Conservation (phyloP, 1,284 basidiomycete genomes). For the Takashimella koratensis region DNA sequence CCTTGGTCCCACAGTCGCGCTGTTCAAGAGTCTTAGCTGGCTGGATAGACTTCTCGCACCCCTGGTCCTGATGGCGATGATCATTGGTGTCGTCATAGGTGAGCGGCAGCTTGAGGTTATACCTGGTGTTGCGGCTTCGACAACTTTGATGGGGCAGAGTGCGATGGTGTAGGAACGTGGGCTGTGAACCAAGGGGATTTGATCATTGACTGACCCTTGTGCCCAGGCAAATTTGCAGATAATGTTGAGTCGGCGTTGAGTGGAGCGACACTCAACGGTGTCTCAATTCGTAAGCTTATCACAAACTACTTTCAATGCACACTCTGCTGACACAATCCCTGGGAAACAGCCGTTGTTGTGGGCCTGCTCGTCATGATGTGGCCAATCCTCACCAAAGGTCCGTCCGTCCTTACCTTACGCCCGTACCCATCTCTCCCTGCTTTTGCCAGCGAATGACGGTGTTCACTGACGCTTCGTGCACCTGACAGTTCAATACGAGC, state of each 20-base stretch:
- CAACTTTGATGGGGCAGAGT: no score
- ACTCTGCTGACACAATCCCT: not conserved
- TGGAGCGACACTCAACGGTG: constrained; percentile 36
- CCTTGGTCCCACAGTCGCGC: constrained; percentile 8
- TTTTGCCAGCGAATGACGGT: no score
- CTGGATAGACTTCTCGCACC: constrained; percentile 69
- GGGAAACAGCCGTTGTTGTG: constrained; percentile 68
- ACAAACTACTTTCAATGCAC: not conserved
- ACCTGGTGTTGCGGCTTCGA: no score
- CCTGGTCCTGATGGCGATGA: constrained; percentile 71
- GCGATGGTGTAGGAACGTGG: no score
- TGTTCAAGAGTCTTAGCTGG: constrained; percentile 47
- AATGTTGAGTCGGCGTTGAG: constrained; percentile 25
- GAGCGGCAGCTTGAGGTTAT: no score
- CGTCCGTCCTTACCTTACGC: no score
- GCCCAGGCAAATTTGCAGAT: constrained; percentile 34
- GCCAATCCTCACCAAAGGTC: constrained; percentile 59
- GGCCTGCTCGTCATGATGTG: constrained; percentile 88
- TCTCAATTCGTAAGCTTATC: constrained; percentile 43
- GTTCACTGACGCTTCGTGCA: constrained; percentile 34
- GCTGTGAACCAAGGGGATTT: no score
- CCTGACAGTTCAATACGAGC: constrained; percentile 75
- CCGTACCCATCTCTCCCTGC: no score
- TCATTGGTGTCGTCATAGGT: constrained; percentile 73
- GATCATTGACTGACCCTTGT: no score